Evolutionary conservation across 2,329 filamentous ascomycete species (phyloP).

Genomic region (Colletotrichum sp.): DNA sequence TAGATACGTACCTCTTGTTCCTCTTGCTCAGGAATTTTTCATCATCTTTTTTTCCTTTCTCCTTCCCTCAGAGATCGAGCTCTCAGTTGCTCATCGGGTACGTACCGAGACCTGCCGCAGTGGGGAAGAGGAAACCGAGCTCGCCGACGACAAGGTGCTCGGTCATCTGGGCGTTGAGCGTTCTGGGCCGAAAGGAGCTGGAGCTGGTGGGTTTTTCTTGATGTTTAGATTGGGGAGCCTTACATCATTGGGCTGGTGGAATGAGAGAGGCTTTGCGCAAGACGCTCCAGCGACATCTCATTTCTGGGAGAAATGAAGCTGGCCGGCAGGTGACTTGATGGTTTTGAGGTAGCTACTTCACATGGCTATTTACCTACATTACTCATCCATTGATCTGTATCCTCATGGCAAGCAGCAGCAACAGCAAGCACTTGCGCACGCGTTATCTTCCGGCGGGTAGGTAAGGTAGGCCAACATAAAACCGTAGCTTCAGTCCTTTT

Average conservation of each 20-base stretch:
- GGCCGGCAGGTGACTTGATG: neutral
- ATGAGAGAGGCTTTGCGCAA: neutral
- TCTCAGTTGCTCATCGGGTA: neutral
- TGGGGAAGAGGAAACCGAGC: neutral
- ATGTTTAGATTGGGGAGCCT: neutral
- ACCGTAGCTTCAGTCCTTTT: neutral
- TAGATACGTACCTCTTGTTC: neutral
- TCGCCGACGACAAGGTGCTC: conserved; percentile 2
- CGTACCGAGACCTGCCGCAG: neutral
- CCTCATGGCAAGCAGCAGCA: neutral
- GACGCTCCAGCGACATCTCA: neutral
- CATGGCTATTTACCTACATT: neutral
- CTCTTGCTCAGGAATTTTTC: neutral
- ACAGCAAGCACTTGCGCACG: neutral
- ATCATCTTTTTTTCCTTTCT: neutral
- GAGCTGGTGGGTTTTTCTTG: neutral
- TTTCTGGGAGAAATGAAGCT: neutral
- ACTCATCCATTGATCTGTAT: neutral
- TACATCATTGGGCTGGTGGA: neutral
- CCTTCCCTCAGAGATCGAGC: neutral
- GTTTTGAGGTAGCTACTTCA: neutral
- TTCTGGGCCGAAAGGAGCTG: neutral
- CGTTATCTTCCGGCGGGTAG: neutral
- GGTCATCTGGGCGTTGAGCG: neutral
- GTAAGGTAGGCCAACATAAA: neutral